Evolutionary conservation across 2,329 filamentous ascomycete genomes (phyloP), one percentile per base, ranked within the genome.

Genomic region (Mariannaea elegans): DNA sequence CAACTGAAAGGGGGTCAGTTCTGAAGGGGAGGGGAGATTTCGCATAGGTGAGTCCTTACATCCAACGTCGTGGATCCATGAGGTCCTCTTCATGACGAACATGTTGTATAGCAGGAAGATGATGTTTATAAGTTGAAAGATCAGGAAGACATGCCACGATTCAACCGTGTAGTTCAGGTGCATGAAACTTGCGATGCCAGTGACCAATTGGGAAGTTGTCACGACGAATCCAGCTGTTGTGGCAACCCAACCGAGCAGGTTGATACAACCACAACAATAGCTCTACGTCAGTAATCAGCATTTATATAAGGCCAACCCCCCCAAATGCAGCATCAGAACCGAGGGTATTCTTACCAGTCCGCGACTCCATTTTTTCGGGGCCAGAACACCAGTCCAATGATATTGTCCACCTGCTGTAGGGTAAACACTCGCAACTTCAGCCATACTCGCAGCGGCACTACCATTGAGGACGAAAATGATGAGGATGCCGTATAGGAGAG

Each of bases 361-460:
- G n/a, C 59, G 36, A 44, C 63, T 66, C 54, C 59, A 63, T 38
- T 50, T 59, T 31, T 61, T 69, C 29, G 71, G 70, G 4, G 69
- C 65, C 16, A 73, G 57, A 7, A 76, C 72, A 13, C 66, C 70
- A 1, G 74, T 72, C 71, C 74, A 77, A 23, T 78, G 75, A 53
- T 77, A 78, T 45, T 78, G 76, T 3, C 76, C 76, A 18, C 58
- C 58, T 3, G 58, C 58, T 57, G 53, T 61, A 53, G 58, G 58
- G 48, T 61, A 61, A 44, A 50, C 53, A 10, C 58, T 61, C 4
- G 53, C 53, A 13, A 61, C 46, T 41, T 61, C 58, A 3, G 58
- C 58, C 58, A 61, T 57, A 42, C 52, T 61, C 29, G 53, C 58
- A 9, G 58, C 58, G 5, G 52, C 54, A 14, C 52, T 57, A 7